Evolutionary conservation across 225 moss, liverwort and hornwort genomes (phyloP), one percentile per base, ranked within the genome.

Genomic region (Anthoceros angustus): DNA sequence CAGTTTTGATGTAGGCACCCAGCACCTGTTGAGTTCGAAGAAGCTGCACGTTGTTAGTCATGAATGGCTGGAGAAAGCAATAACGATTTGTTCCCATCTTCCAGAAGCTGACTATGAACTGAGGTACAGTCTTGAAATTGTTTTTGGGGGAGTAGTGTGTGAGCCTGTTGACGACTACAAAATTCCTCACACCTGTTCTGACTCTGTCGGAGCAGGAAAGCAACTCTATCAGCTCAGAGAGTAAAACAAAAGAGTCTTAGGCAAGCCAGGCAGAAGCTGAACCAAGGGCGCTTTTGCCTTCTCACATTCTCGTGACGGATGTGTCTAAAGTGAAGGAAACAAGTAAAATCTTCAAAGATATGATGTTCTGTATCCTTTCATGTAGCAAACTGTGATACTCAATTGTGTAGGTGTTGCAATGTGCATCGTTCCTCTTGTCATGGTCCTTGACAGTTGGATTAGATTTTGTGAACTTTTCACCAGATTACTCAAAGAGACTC

Each of bases 331-430:
- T 92, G 61, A 75, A 83, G 69, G 84, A 80, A 71, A 71, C 77
- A 23, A 79, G 79, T 48, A 71, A 65, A 55, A 83, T 92, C 64
- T 84, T 98, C 66, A 74, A 75, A 41, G 74, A 68, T 72, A 66
- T 86, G n/a, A 71, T 78, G 49, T 89, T 98, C 73, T 86, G 92
- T 93, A 93, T 93, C 92, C 92, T 79, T 65, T 14, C 38, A 26
- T 55, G 15, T 4, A 38, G 55, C 18, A 16, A 16, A 10, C 45
- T 5, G 1, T 10, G 45, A 5, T 46, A 11, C n/a, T 32, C 10
- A 42, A 39, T 10, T 38, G 62, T 61, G 62, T 24, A 12, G 41
- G 20, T 60, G 25, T 64, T 38, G 16, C 64, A 64, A 5, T 15
- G 15, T n/a, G 18, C 6, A 1, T n/a, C 40, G n/a, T 10, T 41